A percentile compares a stretch with the other conserved stretches of the same genome.
These are phyloP conservation scores for Thecaphora frezii DNA, from an alignment of 1,284 basidiomycete species.

Conservation along the genomic window DNA sequence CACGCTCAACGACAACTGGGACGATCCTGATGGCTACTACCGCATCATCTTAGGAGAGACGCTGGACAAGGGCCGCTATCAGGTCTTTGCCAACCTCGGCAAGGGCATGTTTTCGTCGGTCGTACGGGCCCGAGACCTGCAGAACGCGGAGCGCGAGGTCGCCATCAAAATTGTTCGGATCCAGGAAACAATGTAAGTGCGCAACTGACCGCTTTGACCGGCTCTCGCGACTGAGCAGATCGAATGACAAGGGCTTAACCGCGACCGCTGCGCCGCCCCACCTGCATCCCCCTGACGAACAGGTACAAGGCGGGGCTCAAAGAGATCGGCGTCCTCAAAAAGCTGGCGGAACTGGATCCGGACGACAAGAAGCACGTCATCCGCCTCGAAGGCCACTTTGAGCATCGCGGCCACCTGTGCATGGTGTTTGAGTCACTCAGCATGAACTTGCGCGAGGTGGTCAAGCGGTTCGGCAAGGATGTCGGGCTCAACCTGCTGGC, in stretches of 20 bases:
- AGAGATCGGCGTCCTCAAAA: constrained; percentile 84
- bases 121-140: constrained; percentile 76
- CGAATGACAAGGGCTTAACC: background rate
- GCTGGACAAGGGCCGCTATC: constrained; percentile 88
- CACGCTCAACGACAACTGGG: constrained; percentile 63
- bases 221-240: too few relatives aligned
- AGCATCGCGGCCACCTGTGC: constrained; percentile 93
- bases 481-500: constrained; percentile 93
- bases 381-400: constrained; percentile 86
- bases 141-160: constrained; percentile 67
- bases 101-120: constrained; percentile 99
- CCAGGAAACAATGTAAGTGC: constrained; percentile 82
- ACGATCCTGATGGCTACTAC: constrained; percentile 93
- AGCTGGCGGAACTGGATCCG: constrained; percentile 82
- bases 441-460: constrained; percentile 96
- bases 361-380: constrained; percentile 96
- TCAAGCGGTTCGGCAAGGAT: constrained; percentile 98
- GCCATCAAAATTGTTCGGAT: constrained; percentile 96
- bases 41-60: constrained; percentile 85
- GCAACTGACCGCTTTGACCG: too few relatives aligned
- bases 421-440: constrained; percentile 90
- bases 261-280: background rate
- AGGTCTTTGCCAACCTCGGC: constrained; percentile 89
- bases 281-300: too few relatives aligned
- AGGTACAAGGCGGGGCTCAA: constrained; percentile 85